Percentiles rank a stretch among this genome's conserved stretches.
These are phyloP conservation scores for Peniophora sp. DNA, from an alignment of 1,284 basidiomycete species.

Conservation along the genomic window DNA sequence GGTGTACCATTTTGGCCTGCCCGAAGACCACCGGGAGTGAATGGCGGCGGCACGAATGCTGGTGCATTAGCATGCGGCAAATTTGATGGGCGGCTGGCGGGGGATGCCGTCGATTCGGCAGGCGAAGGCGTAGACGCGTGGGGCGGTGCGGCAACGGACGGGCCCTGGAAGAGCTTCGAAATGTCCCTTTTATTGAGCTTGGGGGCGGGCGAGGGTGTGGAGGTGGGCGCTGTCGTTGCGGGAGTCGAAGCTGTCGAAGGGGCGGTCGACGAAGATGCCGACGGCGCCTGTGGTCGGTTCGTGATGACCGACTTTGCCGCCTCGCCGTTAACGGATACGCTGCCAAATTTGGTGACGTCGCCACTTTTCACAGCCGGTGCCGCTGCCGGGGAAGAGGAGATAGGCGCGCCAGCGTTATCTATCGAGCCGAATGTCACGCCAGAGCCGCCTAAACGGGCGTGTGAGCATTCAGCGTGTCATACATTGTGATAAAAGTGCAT, in stretches of 20 bases:
- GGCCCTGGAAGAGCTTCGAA: slow-evolving; percentile 60
- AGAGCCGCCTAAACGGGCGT: neutral
- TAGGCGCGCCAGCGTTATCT: slow-evolving; percentile 59
- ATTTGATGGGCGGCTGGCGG: slow-evolving; percentile 22
- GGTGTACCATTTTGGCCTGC: slow-evolving; percentile 27
- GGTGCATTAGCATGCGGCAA: slow-evolving; percentile 28
- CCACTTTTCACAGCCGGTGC: slow-evolving; percentile 60
- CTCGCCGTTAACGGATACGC: slow-evolving; percentile 34
- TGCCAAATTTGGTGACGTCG: slow-evolving; percentile 73
- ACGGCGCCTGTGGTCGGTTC: slow-evolving; percentile 23
- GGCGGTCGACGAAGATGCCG: slow-evolving; percentile 20
- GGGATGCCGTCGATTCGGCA: slow-evolving; percentile 34
- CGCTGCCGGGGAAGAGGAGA: slow-evolving; percentile 62
- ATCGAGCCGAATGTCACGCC: slow-evolving; percentile 81
- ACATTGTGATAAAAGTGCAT: neutral
- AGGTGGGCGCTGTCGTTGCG: slow-evolving; percentile 26
- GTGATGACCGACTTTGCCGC: slow-evolving; percentile 16
- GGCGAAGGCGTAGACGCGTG: slow-evolving; percentile 23
- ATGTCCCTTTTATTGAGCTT: slow-evolving; percentile 50
- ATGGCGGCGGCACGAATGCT: slow-evolving; percentile 33
- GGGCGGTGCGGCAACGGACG: slow-evolving; percentile 29
- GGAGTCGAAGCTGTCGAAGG: slow-evolving; percentile 27
- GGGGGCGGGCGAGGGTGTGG: slow-evolving; percentile 20
- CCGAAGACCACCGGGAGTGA: slow-evolving; percentile 22
- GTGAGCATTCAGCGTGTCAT: slow-evolving; percentile 34